Conservation (phyloP, 257 asterid genomes). For the Solanum arcanum region DNA sequence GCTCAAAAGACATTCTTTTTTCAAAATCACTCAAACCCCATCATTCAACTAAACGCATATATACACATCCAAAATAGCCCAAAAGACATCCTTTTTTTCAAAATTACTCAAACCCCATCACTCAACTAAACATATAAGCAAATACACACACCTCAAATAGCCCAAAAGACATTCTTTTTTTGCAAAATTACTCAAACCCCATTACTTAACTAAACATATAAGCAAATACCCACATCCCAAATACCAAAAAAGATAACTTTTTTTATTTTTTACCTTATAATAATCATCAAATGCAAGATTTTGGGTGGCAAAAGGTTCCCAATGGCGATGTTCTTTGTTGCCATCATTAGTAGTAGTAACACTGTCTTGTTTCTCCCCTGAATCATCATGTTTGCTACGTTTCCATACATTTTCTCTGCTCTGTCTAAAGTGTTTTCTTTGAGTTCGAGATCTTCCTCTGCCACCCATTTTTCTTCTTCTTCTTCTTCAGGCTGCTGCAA, state of each 20-base stretch:
- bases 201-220: not conserved
- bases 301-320: conserved; percentile 62
- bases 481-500: not conserved
- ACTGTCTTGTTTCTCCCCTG: not conserved
- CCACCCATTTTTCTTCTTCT: conserved; percentile 36
- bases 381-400: conserved; percentile 27
- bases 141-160: not conserved
- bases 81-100: too few species aligned
- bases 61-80: not conserved
- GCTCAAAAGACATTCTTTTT: not conserved
- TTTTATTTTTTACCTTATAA: not conserved
- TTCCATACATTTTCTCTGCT: conserved; percentile 64
- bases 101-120: not conserved
- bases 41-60: not conserved
- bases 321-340: conserved; percentile 2
- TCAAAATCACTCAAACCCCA: not conserved
- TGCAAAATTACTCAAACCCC: not conserved
- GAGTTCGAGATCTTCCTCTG: conserved; percentile 64
- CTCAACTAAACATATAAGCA: not conserved
- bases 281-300: conserved; percentile 58
- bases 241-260: not conserved
- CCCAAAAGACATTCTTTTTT: not conserved
- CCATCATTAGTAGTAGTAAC: conserved; percentile 26
- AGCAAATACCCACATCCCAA: not conserved
- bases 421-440: conserved; percentile 66